Evolutionary conservation across 805 yeast species (phyloP), one percentile per base, ranked within the genome.

Genomic region (Candida schatavii): DNA sequence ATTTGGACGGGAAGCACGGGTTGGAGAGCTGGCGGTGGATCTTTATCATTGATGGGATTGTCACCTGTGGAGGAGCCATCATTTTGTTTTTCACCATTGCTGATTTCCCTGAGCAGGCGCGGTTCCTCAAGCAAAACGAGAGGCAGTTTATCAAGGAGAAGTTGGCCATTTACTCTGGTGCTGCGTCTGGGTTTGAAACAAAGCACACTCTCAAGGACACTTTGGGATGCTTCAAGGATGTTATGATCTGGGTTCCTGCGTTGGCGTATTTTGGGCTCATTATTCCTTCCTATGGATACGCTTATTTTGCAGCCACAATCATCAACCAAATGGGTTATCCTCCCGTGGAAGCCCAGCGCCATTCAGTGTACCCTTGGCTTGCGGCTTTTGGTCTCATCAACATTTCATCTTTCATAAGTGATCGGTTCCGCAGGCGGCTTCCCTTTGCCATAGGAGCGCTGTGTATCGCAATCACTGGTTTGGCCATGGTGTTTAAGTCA

Each of bases 281-380:
- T 52, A 76, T 83, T 45, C 88, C 88, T n/a, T 74, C 88, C 14
- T 84, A 84, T 51, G 84, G 88, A 33, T 83, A 82, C 53, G 88
- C 89, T 13, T 83, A 77, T 59, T 83, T 83, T 57, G 82, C 88
- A 17, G 80, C 87, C 33, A 69, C 83, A 23, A 83, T 83, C 55
- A 80, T 83, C 55, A 67, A 66, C 40, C 61, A 74, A 31, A 67
- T 83, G 66, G 83, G 85, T 17, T 73, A 82, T 68, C 74, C 87
- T 2, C 81, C 87, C 2, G 83, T 80, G 52, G 69, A 76, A 42
- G 91, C 95, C 7, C 88, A 88, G 61, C 76, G 83, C 42, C 83
- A 82, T 64, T 84, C 95, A 0, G 86, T 88, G 37, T 89, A 88
- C 50, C 95, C 96, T 17, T 88, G 95, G 90, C 70, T 86, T 32